phyloP scores from a whole-genome alignment of 1,139 yeast species.

The Taphrina pruni region DNA sequence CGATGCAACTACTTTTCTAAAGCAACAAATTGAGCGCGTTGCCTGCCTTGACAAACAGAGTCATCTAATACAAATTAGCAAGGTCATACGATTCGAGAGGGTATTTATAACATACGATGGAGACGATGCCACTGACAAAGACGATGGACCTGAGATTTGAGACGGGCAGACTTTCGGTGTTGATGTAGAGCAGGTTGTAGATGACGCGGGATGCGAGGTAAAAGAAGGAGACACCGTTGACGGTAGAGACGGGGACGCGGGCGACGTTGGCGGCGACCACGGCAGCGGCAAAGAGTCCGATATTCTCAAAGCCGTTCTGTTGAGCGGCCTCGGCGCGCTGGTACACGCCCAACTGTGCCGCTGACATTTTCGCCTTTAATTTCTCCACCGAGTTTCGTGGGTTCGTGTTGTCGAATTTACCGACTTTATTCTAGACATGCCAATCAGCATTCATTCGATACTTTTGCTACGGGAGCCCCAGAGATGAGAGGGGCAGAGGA shows the following conservation, averaged over 20 bases:
- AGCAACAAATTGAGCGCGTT: constrained; percentile 28
- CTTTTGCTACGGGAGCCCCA: neutral
- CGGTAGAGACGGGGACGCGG: constrained; percentile 20
- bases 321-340: constrained; percentile 40
- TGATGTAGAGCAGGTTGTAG: constrained; percentile 36
- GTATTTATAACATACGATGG: constrained; percentile 5
- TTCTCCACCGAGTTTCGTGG: constrained; percentile 25
- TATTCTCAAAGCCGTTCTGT: constrained; percentile 35
- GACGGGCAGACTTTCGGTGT: constrained; percentile 20
- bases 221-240: constrained; percentile 18
- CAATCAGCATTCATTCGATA: neutral
- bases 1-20: constrained; percentile 6
- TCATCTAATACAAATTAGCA: neutral
- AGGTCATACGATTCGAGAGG: neutral
- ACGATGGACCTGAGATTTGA: constrained; percentile 10
- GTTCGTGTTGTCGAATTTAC: constrained; percentile 28
- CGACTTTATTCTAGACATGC: constrained; percentile 11
- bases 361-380: constrained; percentile 29
- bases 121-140: constrained; percentile 31
- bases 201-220: constrained; percentile 34
- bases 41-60: constrained; percentile 39
- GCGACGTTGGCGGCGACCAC: constrained; percentile 36
- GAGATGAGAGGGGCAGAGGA: no score
- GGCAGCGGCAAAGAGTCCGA: constrained; percentile 28
- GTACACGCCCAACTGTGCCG: constrained; percentile 22